Evolutionary conservation across 805 yeast species (phyloP).

Genomic region (Myxozyma mucilagina): DNA sequence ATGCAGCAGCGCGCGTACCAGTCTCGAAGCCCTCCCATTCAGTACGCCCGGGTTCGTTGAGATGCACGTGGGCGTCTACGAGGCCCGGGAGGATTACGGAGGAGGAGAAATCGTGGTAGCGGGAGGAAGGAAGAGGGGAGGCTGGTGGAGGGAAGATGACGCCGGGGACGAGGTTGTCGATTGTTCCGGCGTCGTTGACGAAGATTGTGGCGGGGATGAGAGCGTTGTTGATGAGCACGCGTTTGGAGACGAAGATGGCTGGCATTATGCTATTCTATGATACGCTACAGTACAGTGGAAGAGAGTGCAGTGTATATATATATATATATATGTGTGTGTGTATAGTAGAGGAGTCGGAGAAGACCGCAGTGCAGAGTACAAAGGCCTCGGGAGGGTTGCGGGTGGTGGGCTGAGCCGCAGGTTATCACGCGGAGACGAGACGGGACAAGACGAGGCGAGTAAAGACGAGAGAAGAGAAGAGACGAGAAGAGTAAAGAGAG

Average conservation of each 20-base stretch:
- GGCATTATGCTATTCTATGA: too few species aligned
- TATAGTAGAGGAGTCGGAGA: conserved; percentile 3
- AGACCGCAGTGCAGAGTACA: background rate
- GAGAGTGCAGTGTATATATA: background rate
- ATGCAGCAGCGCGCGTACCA: conserved; percentile 90
- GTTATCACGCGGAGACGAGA: background rate
- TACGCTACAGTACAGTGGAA: background rate
- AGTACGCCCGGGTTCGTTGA: conserved; percentile 96
- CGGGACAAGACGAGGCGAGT: too few species aligned
- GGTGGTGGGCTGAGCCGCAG: too few species aligned
- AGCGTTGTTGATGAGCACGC: conserved; percentile 32
- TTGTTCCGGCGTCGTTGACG: conserved; percentile 52
- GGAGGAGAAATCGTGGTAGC: conserved; percentile 61
- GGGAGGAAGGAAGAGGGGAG: conserved; percentile 17
- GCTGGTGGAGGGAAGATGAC: conserved; percentile 25
- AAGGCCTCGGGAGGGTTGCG: too few species aligned
- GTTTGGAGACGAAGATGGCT: conserved; percentile 30
- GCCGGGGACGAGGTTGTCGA: conserved; percentile 49
- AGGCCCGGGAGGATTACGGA: conserved; percentile 79
- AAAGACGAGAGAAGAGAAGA: too few species aligned
- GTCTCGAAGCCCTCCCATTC: conserved; percentile 99
- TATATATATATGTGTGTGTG: too few species aligned
- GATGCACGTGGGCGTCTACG: conserved; percentile 90
- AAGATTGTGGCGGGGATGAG: conserved; percentile 37
- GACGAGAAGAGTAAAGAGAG: too few species aligned